Percentiles rank a stretch among this genome's conserved stretches.
Conservation (phyloP, 768 basidiomycete species). For the Hygrocybe punicea region DNA sequence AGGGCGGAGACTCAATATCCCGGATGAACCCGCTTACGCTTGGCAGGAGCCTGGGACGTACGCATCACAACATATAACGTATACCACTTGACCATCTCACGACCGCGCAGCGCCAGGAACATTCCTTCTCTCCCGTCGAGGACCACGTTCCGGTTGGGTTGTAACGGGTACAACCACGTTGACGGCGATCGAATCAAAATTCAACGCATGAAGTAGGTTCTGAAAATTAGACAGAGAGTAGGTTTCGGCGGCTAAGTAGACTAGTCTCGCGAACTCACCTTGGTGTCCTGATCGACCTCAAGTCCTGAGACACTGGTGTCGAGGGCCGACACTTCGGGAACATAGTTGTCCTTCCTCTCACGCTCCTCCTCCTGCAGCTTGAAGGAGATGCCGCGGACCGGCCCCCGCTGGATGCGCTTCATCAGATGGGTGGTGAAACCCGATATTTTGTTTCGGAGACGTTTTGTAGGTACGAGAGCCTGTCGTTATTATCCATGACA, state of each 20-base stretch:
- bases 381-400: slow-evolving; percentile 99
- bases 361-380: slow-evolving; percentile 99
- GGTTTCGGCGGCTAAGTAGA: not conserved
- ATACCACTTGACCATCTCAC: not conserved
- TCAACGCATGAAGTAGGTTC: slow-evolving; percentile 87
- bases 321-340: slow-evolving; percentile 96
- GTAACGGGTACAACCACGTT: slow-evolving; percentile 63
- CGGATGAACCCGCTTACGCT: too few species aligned
- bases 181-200: slow-evolving; percentile 90
- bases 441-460: slow-evolving; percentile 98
- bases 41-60: too few species aligned
- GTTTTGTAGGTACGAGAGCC: slow-evolving; percentile 96
- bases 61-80: too few species aligned
- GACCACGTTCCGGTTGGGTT: slow-evolving; percentile 64
- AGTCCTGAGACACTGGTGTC: slow-evolving; percentile 70
- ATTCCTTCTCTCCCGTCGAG: slow-evolving; percentile 69
- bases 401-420: slow-evolving; percentile 98
- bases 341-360: slow-evolving; percentile 99
- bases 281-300: slow-evolving; percentile 90
- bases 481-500: slow-evolving; percentile 26
- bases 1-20: too few species aligned
- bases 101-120: slow-evolving; percentile 74
- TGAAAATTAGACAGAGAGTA: slow-evolving; percentile 27
- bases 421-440: slow-evolving; percentile 99
- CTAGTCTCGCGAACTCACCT: slow-evolving; percentile 51